These are phyloP conservation scores for Sporopachydermia cereana DNA, from an alignment of 1,139 yeast species.

Conservation along the genomic window DNA sequence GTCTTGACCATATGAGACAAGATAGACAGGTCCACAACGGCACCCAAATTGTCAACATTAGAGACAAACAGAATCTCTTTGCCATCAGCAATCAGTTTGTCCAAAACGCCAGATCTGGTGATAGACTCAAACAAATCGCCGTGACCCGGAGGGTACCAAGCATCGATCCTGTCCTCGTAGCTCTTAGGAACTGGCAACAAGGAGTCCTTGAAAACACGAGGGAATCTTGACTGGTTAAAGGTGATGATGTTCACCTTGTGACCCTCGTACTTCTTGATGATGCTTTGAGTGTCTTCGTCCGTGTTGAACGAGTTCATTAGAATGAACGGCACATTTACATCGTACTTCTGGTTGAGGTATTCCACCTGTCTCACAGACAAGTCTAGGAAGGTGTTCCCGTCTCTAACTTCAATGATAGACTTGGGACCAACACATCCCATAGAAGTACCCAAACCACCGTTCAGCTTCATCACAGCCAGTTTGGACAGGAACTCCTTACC, in stretches of 20 bases:
- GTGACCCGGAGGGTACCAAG: constrained; percentile 99
- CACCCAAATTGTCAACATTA: constrained; percentile 97
- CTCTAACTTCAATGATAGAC: constrained; percentile 95
- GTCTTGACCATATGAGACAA: constrained; percentile 89
- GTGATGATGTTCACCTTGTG: constrained; percentile 93
- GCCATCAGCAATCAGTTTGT: constrained; percentile 81
- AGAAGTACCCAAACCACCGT: constrained; percentile 97
- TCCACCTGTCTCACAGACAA: constrained; percentile 94
- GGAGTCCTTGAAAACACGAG: constrained; percentile 91
- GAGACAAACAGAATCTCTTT: constrained; percentile 92
- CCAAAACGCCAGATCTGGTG: constrained; percentile 85
- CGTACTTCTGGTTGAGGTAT: constrained; percentile 81
- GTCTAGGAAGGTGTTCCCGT: constrained; percentile 93
- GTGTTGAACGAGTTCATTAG: constrained; percentile 98
- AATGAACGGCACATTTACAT: constrained; percentile 88
- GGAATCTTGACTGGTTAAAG: constrained; percentile 93
- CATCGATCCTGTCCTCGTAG: constrained; percentile 61
- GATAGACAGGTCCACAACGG: constrained; percentile 88
- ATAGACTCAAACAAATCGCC: constrained; percentile 93
- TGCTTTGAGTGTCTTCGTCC: constrained; percentile 88
- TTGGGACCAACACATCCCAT: constrained; percentile 99
- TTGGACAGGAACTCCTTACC: constrained; percentile 51
- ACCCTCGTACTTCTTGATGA: constrained; percentile 93
- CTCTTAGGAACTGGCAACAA: constrained; percentile 84
- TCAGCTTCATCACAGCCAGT: constrained; percentile 88